Evolutionary conservation across 768 basidiomycete genomes (phyloP).

Genomic region (Fomitopsis serialis): DNA sequence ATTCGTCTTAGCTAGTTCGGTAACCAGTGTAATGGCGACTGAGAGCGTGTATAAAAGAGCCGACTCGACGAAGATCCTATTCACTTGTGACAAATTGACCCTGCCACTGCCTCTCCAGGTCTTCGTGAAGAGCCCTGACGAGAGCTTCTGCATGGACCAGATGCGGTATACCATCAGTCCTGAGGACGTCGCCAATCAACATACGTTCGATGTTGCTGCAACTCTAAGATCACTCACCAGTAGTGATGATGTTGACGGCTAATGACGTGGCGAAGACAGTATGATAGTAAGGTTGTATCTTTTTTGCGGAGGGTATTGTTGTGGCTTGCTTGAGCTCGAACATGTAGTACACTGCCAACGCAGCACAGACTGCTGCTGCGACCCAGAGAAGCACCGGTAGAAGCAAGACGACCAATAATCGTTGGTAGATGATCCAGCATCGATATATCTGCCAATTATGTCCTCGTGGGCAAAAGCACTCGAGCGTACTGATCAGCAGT

Average conservation of each 20-base stretch:
- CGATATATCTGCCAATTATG: slow-evolving; percentile 2
- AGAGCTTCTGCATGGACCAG: not conserved
- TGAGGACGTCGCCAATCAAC: not conserved
- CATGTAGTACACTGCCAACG: not conserved
- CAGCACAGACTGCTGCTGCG: not conserved
- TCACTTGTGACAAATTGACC: not conserved
- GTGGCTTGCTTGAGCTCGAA: not conserved
- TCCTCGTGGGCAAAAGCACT: no score
- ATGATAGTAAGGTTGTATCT: not conserved
- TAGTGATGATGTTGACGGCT: not conserved
- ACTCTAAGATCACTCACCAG: not conserved
- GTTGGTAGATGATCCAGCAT: not conserved
- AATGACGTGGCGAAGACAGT: not conserved
- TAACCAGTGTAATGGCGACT: not conserved
- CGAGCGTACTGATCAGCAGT: no score
- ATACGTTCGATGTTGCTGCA: not conserved
- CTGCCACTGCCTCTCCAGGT: not conserved
- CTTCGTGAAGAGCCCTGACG: not conserved
- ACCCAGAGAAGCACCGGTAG: not conserved
- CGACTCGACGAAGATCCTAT: slow-evolving; percentile 1
- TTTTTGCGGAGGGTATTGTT: not conserved
- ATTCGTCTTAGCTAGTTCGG: not conserved
- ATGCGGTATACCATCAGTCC: not conserved
- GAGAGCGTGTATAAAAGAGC: slow-evolving; percentile 1
- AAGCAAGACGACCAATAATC: not conserved